Base-by-base conservation (phyloP, 1,284 basidiomycete genomes). In the Retiboletus fuscus region DNA sequence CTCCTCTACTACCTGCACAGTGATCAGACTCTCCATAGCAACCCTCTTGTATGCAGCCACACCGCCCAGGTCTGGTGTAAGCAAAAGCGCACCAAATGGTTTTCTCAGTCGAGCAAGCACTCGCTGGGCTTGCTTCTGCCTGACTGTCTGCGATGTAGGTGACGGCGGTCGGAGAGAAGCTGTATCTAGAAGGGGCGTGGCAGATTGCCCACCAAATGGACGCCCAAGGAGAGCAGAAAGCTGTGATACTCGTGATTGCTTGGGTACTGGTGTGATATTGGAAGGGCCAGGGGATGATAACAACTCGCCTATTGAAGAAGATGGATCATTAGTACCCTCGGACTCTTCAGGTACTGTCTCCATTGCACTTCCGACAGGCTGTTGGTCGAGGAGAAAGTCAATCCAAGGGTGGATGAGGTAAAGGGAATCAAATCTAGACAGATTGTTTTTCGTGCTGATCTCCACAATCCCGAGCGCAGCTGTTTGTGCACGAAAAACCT, bases 51-150 rank as follows among this genome's bases (percentile, higher is more conserved):
- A n/a, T n/a, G n/a, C n/a, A n/a, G n/a, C n/a, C n/a, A n/a, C n/a
- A n/a, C n/a, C n/a, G n/a, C n/a, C n/a, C n/a, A n/a, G n/a, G n/a
- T n/a, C n/a, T n/a, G n/a, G n/a, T n/a, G n/a, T n/a, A n/a, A n/a
- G 16, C 30, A 72, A 64, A 2, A 73, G 41, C 1, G 72, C 66
- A 11, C 73, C 66, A 4, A 73, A 73, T 3, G 73, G 63, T 20
- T 34, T 49, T 28, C 43, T 16, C 34, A 72, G 55, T 7, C 65
- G 68, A 60, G 64, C 61, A 6, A 74, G 7, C 15, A 63, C 41
- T 22, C 15, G 39, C 12, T 65, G 58, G 16, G 41, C 64, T 39
- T 22, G 39, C 16, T 2, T 39, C 41, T 41, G 63, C 41, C 39
- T 73, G 10, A 71, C 63, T 6, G 3, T 12, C 22, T 30, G 30